These are phyloP conservation scores for Naematelia encephala DNA, from an alignment of 768 basidiomycete genomes.

Conservation along the genomic window DNA sequence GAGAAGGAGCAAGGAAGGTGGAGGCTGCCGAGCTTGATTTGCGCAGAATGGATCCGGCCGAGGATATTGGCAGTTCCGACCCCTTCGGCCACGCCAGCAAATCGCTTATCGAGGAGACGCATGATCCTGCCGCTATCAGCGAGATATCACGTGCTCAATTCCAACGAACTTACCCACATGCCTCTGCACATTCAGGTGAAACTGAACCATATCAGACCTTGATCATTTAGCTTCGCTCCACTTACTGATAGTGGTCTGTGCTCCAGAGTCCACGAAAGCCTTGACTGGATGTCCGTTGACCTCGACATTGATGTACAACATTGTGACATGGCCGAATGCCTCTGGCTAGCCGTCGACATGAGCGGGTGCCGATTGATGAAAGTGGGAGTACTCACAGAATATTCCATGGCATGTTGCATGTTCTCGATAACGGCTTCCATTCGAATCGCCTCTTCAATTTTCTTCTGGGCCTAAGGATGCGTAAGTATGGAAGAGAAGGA, in stretches of 20 bases:
- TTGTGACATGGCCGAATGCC: conserved; percentile 85
- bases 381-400: conserved; percentile 51
- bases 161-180: conserved; percentile 65
- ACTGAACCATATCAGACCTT: conserved; percentile 55
- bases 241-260: conserved; percentile 93
- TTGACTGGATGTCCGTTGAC: conserved; percentile 87
- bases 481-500: not conserved
- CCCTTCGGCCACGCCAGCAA: conserved; percentile 82
- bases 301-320: conserved; percentile 93
- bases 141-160: not conserved
- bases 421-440: conserved; percentile 89
- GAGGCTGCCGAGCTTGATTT: conserved; percentile 80
- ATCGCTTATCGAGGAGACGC: conserved; percentile 84
- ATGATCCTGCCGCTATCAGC: conserved; percentile 64
- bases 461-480: conserved; percentile 63
- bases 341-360: conserved; percentile 59
- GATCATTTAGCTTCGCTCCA: conserved; percentile 8
- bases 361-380: not conserved
- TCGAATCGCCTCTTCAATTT: conserved; percentile 89
- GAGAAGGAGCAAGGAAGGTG: conserved; percentile 86
- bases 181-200: conserved; percentile 86
- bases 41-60: conserved; percentile 88
- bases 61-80: conserved; percentile 93
- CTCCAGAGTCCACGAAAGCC: conserved; percentile 97
- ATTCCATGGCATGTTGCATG: conserved; percentile 88